A percentile compares a stretch with the other conserved stretches of the same genome.
phyloP scores from a whole-genome alignment of 805 yeast genomes.

The Peterozyma xylosa region DNA sequence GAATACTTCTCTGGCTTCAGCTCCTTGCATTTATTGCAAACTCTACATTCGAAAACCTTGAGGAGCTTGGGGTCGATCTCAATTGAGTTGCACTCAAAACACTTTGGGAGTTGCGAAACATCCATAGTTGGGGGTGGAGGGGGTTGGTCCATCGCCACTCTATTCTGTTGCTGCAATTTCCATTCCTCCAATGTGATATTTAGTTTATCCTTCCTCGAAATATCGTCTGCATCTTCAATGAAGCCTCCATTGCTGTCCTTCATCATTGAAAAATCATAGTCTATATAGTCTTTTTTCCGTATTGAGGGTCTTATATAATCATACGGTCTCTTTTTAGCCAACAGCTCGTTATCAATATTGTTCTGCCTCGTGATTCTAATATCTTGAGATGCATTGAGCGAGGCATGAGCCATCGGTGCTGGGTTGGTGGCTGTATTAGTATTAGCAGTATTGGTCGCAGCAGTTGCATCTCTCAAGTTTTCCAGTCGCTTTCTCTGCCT shows the following conservation, averaged over 20 bases:
- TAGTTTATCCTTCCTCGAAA: constrained; percentile 18
- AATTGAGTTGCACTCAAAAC: constrained; percentile 74
- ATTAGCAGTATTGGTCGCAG: background rate
- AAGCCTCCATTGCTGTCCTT: constrained; percentile 85
- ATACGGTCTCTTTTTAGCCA: constrained; percentile 20
- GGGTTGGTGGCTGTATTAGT: constrained; percentile 5
- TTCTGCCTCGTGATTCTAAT: background rate
- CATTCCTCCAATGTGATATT: constrained; percentile 44
- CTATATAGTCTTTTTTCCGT: constrained; percentile 61
- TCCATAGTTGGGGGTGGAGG: constrained; percentile 65
- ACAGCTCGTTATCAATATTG: constrained; percentile 8
- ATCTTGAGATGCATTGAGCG: background rate
- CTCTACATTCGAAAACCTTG: constrained; percentile 64
- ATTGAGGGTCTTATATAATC: constrained; percentile 37
- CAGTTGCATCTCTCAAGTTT: constrained; percentile 16
- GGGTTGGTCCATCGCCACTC: constrained; percentile 30
- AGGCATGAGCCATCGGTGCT: constrained; percentile 1
- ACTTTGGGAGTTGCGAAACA: constrained; percentile 66
- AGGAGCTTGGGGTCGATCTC: constrained; percentile 73
- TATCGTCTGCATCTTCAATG: constrained; percentile 32
- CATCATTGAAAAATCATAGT: constrained; percentile 88
- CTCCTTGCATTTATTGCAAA: constrained; percentile 73
- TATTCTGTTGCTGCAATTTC: constrained; percentile 44
- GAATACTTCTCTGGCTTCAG: constrained; percentile 82
- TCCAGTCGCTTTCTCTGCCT: constrained; percentile 13